phyloP scores from a whole-genome alignment of 371 early-diverging fungal genomes.

The Nosema bombycis region DNA sequence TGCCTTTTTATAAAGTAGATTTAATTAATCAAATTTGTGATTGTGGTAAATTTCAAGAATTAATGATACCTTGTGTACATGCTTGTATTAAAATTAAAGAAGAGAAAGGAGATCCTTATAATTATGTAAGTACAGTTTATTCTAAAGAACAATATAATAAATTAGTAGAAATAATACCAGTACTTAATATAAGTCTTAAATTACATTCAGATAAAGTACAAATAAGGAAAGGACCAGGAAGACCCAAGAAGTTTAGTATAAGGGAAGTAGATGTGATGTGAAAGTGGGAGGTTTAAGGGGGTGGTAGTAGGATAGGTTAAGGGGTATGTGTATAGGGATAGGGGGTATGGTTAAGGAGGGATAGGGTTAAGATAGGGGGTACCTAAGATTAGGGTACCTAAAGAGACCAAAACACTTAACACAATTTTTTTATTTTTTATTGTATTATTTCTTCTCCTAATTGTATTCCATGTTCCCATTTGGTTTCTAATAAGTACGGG shows the following conservation, averaged over 20 bases:
- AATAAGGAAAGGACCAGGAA: constrained; percentile 47
- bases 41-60: constrained; percentile 64
- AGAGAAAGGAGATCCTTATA: constrained; percentile 23
- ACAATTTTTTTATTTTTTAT: not conserved
- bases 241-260: constrained; percentile 36
- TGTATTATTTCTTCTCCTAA: not conserved
- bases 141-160: constrained; percentile 23
- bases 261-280: constrained; percentile 4
- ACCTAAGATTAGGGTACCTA: too few species aligned
- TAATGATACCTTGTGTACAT: constrained; percentile 63
- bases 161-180: constrained; percentile 31
- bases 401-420: too few species aligned
- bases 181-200: constrained; percentile 37
- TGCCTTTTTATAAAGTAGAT: constrained; percentile 52
- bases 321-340: not conserved
- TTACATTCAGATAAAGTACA: constrained; percentile 33
- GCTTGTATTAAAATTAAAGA: constrained; percentile 51
- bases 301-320: not conserved
- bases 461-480: constrained; percentile 75
- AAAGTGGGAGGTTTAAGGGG: not conserved
- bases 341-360: too few species aligned
- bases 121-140: constrained; percentile 38
- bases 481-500: constrained; percentile 77
- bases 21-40: constrained; percentile 53
- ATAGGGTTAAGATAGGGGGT: too few species aligned